A percentile compares a stretch with the other conserved stretches of the same genome.
Evolutionary conservation across 257 asterid genomes (phyloP).

Genomic region (Dorcoceras hygrometricum): DNA sequence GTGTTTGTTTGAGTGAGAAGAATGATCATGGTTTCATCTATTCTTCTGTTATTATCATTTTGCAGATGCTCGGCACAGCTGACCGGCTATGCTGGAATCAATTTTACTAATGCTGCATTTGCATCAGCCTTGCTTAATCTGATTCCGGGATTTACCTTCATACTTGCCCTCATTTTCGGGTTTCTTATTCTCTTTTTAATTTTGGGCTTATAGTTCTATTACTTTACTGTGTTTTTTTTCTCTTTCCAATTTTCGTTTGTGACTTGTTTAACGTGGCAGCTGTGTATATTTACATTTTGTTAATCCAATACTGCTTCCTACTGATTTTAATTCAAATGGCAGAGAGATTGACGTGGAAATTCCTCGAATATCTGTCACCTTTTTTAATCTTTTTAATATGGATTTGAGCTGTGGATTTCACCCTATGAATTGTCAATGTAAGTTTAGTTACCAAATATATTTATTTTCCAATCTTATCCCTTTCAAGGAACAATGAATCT

Average conservation of each 20-base stretch:
- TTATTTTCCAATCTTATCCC: no score
- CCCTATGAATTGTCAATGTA: not conserved
- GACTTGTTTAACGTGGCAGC: not conserved
- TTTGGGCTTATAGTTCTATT: conserved; percentile 4
- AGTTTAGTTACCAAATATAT: not conserved
- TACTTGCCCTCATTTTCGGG: conserved; percentile 82
- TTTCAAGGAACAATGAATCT: no score
- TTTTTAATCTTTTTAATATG: not conserved
- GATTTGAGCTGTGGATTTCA: not conserved
- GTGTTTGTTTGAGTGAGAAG: not conserved
- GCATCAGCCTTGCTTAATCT: conserved; percentile 93
- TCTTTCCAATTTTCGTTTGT: not conserved
- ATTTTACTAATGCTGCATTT: conserved; percentile 69
- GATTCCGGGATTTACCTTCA: conserved; percentile 79
- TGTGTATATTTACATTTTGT: not conserved
- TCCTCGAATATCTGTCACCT: not conserved
- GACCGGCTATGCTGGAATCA: conserved; percentile 79
- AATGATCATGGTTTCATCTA: conserved; percentile 1
- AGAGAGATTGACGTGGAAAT: not conserved
- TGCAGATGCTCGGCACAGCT: conserved; percentile 81
- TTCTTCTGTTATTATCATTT: conserved; percentile 3
- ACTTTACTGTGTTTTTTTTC: not conserved
- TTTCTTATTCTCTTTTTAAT: conserved; percentile 24
- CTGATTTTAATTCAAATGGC: not conserved
- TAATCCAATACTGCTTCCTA: not conserved